phyloP scores from a whole-genome alignment of 2,329 filamentous ascomycete genomes.

The Beauveria sp. region DNA sequence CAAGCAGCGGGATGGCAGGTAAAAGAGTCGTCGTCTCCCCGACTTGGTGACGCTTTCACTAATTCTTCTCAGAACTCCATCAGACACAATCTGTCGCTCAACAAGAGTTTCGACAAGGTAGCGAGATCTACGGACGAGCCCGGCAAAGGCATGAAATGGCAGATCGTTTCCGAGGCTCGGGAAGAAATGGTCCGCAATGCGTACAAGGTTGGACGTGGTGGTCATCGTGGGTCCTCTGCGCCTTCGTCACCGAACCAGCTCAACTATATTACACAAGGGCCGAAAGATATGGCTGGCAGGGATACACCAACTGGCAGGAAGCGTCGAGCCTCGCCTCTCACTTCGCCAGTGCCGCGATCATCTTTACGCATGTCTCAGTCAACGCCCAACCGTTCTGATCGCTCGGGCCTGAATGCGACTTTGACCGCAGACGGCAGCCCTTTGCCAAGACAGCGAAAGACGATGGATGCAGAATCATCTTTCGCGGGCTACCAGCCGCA shows the following conservation, averaged over 20 bases:
- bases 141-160: constrained; percentile 99
- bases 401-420: constrained; percentile 29
- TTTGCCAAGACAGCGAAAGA: constrained; percentile 48
- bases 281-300: constrained; percentile 45
- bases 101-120: constrained; percentile 91
- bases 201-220: constrained; percentile 52
- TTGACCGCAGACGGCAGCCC: constrained; percentile 53
- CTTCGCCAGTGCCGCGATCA: constrained; percentile 48
- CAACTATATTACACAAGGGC: constrained; percentile 53
- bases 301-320: constrained; percentile 48
- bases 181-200: constrained; percentile 82
- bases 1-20: constrained; percentile 80
- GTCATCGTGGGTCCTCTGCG: constrained; percentile 60
- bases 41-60: constrained; percentile 5
- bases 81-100: constrained; percentile 89
- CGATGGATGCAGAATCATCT: constrained; percentile 35
- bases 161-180: constrained; percentile 73
- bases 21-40: constrained; percentile 27
- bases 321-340: constrained; percentile 46
- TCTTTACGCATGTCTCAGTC: constrained; percentile 44
- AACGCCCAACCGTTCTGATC: constrained; percentile 47
- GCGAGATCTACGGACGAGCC: constrained; percentile 89
- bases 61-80: constrained; percentile 68
- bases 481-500: constrained; percentile 45
- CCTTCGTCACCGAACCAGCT: constrained; percentile 60